Percentiles rank a stretch among this genome's conserved stretches.
These are phyloP conservation scores for Cenococcum geophilum DNA, from an alignment of 495 filamentous ascomycete genomes.

Conservation along the genomic window DNA sequence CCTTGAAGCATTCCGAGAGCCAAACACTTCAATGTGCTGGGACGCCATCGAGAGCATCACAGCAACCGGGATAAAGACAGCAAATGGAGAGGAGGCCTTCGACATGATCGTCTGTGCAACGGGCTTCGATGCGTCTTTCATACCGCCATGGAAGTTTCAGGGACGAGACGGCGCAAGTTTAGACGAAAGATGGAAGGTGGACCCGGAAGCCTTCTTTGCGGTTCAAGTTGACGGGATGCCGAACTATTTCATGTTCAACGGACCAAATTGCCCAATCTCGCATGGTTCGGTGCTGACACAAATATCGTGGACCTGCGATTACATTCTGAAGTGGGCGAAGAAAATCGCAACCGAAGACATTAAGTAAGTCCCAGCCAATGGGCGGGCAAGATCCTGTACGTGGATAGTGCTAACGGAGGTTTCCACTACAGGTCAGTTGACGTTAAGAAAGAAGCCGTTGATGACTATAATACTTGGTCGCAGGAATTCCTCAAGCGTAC, in stretches of 20 bases:
- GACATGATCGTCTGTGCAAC: constrained; percentile 48
- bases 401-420: background rate
- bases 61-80: constrained; percentile 42
- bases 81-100: constrained; percentile 45
- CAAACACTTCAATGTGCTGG: constrained; percentile 34
- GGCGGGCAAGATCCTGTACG: background rate
- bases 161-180: constrained; percentile 35
- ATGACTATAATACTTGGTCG: constrained; percentile 42
- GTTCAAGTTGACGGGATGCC: constrained; percentile 41
- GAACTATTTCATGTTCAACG: constrained; percentile 49
- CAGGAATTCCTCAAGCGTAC: constrained; percentile 43
- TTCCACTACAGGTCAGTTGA: background rate
- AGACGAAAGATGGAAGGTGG: constrained; percentile 27
- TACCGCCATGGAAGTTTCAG: constrained; percentile 39
- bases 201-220: constrained; percentile 40
- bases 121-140: constrained; percentile 46
- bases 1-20: constrained; percentile 37
- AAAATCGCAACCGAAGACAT: constrained; percentile 46
- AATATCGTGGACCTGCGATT: constrained; percentile 47
- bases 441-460: constrained; percentile 37
- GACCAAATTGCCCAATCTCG: constrained; percentile 50
- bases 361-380: constrained; percentile 36
- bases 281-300: constrained; percentile 50
- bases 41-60: constrained; percentile 34
- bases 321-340: constrained; percentile 43